Percentiles rank a stretch among this genome's conserved stretches.
These are phyloP conservation scores for Colletotrichum tabaci DNA, from an alignment of 2,329 filamentous ascomycete species.

Conservation along the genomic window DNA sequence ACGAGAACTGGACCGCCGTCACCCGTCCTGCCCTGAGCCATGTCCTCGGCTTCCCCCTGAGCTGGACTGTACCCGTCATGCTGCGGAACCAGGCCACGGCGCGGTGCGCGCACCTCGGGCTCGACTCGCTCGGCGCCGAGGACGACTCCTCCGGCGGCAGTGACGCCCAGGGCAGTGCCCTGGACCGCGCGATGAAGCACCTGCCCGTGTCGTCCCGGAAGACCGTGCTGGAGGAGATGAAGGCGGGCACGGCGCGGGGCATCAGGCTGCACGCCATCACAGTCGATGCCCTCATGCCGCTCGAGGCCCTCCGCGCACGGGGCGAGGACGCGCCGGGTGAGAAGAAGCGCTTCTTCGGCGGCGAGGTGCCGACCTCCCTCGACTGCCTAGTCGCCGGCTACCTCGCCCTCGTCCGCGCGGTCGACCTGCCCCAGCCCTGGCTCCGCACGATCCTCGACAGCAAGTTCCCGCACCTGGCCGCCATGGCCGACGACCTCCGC, in stretches of 20 bases:
- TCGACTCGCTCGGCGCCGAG: slow-evolving; percentile 78
- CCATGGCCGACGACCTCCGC: slow-evolving; percentile 52
- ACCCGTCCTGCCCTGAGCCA: slow-evolving; percentile 86
- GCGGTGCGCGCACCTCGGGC: slow-evolving; percentile 78
- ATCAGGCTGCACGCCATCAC: slow-evolving; percentile 85
- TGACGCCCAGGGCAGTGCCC: slow-evolving; percentile 48
- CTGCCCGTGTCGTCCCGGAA: slow-evolving; percentile 59
- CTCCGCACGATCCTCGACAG: slow-evolving; percentile 50
- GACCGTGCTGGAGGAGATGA: slow-evolving; percentile 74
- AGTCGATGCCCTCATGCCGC: slow-evolving; percentile 78
- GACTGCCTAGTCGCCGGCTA: slow-evolving; percentile 89
- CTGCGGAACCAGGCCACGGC: slow-evolving; percentile 79
- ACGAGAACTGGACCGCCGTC: slow-evolving; percentile 84
- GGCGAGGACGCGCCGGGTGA: slow-evolving; percentile 46
- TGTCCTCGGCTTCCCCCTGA: slow-evolving; percentile 87
- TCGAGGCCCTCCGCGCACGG: slow-evolving; percentile 69
- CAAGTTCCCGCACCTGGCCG: slow-evolving; percentile 46
- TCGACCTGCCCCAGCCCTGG: slow-evolving; percentile 62
- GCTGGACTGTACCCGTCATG: slow-evolving; percentile 86
- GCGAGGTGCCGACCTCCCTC: slow-evolving; percentile 68
- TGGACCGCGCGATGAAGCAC: slow-evolving; percentile 46
- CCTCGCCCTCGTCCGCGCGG: slow-evolving; percentile 77
- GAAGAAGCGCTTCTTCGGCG: slow-evolving; percentile 50
- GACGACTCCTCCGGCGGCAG: slow-evolving; percentile 50
- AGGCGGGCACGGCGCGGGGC: slow-evolving; percentile 78